These are phyloP conservation scores for Cucumis sativus DNA, from an alignment of 306 rosid genomes.

Conservation along the genomic window DNA sequence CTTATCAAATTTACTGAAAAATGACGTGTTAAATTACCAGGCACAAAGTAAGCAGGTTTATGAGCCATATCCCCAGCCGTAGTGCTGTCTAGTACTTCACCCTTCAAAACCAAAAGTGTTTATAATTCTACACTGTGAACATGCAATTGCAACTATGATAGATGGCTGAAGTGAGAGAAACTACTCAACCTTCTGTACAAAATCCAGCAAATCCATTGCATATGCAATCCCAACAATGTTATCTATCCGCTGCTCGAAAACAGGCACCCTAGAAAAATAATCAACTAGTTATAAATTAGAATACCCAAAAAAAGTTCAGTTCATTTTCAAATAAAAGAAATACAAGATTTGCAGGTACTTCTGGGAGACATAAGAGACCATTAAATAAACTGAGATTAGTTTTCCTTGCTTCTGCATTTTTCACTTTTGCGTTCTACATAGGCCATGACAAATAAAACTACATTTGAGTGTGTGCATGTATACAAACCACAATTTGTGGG, in stretches of 20 bases:
- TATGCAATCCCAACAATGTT: conserved; percentile 96
- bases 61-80: conserved; percentile 94
- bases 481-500: not conserved
- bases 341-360: not conserved
- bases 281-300: not conserved
- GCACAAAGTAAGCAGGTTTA: conserved; percentile 95
- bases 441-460: not conserved
- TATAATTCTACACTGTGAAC: conserved; percentile 51
- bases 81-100: conserved; percentile 74
- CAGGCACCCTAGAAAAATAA: conserved; percentile 68
- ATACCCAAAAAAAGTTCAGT: not conserved
- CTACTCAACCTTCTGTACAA: conserved; percentile 62
- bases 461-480: not conserved
- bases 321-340: not conserved
- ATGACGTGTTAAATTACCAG: conserved; percentile 44
- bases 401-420: not conserved
- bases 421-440: not conserved
- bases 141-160: conserved; percentile 17
- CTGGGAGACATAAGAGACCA: not conserved
- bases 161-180: conserved; percentile 11
- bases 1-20: not conserved
- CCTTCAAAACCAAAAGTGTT: conserved; percentile 78
- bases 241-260: conserved; percentile 97
- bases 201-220: conserved; percentile 95
- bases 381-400: not conserved